phyloP scores from a whole-genome alignment of 2,329 filamentous ascomycete genomes.

The Scedosporium boydii region DNA sequence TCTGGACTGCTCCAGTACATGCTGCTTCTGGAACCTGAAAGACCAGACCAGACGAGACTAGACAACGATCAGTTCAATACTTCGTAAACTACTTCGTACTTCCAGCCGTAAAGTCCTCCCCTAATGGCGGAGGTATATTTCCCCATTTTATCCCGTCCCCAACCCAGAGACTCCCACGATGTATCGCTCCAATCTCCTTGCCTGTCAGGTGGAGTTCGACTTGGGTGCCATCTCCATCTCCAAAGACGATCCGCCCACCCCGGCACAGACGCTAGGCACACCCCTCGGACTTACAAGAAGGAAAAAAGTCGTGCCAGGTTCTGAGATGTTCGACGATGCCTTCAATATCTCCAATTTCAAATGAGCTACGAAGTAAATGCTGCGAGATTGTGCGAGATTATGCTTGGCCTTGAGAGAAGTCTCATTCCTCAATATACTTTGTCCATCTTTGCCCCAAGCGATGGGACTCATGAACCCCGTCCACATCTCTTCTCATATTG shows the following conservation, averaged over 20 bases:
- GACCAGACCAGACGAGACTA: no score
- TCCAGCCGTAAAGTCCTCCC: not conserved
- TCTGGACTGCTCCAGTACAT: no score
- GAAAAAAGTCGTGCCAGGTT: not conserved
- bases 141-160: conserved; percentile 1
- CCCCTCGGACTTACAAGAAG: not conserved
- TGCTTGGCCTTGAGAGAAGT: not conserved
- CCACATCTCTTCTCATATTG: no score
- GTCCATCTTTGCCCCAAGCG: not conserved
- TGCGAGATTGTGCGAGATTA: not conserved
- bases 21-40: no score
- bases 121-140: conserved; percentile 4
- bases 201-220: not conserved
- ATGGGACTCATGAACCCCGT: not conserved
- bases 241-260: not conserved
- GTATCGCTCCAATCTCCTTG: not conserved
- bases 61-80: no score
- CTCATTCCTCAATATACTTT: not conserved
- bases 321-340: not conserved
- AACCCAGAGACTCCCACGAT: not conserved
- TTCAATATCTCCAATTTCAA: not conserved
- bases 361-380: not conserved
- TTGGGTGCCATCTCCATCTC: not conserved
- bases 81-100: no score
- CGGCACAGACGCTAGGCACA: not conserved